Evolutionary conservation across 108 stramenopile genomes (phyloP), one percentile per base, ranked within the genome.

Genomic region (Skeletonema costatum): DNA sequence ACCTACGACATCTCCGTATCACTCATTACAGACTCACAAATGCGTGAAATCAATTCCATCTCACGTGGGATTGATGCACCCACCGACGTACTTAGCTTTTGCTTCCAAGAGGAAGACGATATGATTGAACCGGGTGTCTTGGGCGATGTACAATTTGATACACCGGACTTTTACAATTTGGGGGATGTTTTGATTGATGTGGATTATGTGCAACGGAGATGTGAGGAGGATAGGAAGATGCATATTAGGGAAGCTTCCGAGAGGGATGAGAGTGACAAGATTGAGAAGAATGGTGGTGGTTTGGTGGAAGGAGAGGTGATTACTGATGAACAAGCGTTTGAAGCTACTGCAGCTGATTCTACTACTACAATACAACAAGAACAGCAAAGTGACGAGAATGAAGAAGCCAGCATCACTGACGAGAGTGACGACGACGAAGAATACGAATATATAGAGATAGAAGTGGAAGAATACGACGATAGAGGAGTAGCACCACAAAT

Each of bases 181-280:
- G 97, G 97, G 19, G 97, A 98, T 64, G 91, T 98, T 86, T 60
- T 97, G 73, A 68, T 98, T 1, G 92, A 93, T 84, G 88, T 96
- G 12, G 90, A 96, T 5, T 98, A 97, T 78, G 93, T 98, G 2
- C 83, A 78, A 36, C 80, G 95, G 32, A 71, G 73, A 33, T 91
- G 90, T 66, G 77, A 85, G 46, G 88, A 87, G 56, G 90, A 90
- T 80, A 50, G 85, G 70, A 58, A 31, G 8, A 29, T 29, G 46
- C 85, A 74, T 48, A 12, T 56, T 4, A 29, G 2, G 25, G 17
- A 25, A 25, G 53, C 11, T 46, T 2, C 11, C 11, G 53, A 56
- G 21, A 25, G 25, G 9, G 9, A 25, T 25, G n/a, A 21, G 53
- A 72, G 67, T 50, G 80, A 29, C 65, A 65, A 48, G 12, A 66